phyloP scores from a whole-genome alignment of 768 basidiomycete species.

The Pulveroboletus ravenelii region DNA sequence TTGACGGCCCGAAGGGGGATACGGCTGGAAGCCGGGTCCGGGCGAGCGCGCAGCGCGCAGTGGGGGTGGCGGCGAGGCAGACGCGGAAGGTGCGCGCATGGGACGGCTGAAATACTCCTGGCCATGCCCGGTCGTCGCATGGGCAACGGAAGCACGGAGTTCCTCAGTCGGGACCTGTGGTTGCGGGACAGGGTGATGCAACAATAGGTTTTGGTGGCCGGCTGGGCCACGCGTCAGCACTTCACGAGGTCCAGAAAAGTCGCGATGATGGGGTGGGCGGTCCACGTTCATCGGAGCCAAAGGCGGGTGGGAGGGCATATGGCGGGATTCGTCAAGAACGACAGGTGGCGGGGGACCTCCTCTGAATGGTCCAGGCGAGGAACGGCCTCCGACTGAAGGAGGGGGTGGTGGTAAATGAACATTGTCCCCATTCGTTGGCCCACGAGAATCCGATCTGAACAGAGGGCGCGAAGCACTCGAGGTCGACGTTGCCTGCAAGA shows the following conservation, averaged over 20 bases:
- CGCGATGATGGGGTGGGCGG: constrained; percentile 50
- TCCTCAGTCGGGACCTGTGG: constrained; percentile 52
- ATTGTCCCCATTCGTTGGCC: constrained; percentile 38
- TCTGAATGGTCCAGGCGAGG: constrained; percentile 70
- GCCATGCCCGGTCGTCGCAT: constrained; percentile 39
- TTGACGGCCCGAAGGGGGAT: constrained; percentile 44
- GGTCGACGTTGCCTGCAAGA: constrained; percentile 45
- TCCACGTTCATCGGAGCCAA: constrained; percentile 78
- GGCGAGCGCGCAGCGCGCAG: constrained; percentile 48
- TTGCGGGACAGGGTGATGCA: constrained; percentile 68
- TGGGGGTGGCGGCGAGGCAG: constrained; percentile 55
- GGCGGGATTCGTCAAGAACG: constrained; percentile 70
- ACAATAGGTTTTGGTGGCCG: constrained; percentile 50
- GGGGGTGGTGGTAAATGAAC: constrained; percentile 59
- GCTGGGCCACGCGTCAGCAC: constrained; percentile 45
- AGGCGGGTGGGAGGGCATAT: constrained; percentile 59
- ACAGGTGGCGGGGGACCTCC: constrained; percentile 83
- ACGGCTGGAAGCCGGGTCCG: constrained; percentile 43
- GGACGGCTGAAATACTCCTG: constrained; percentile 56
- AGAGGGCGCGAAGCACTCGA: constrained; percentile 34
- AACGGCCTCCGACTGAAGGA: constrained; percentile 41
- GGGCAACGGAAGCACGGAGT: constrained; percentile 37
- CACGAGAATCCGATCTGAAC: constrained; percentile 66
- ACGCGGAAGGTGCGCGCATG: constrained; percentile 51
- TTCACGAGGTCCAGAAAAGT: constrained; percentile 51